A percentile compares a stretch with the other conserved stretches of the same genome.
These are phyloP conservation scores for Arachis hypogaea DNA, from an alignment of 306 rosid genomes.

Conservation along the genomic window DNA sequence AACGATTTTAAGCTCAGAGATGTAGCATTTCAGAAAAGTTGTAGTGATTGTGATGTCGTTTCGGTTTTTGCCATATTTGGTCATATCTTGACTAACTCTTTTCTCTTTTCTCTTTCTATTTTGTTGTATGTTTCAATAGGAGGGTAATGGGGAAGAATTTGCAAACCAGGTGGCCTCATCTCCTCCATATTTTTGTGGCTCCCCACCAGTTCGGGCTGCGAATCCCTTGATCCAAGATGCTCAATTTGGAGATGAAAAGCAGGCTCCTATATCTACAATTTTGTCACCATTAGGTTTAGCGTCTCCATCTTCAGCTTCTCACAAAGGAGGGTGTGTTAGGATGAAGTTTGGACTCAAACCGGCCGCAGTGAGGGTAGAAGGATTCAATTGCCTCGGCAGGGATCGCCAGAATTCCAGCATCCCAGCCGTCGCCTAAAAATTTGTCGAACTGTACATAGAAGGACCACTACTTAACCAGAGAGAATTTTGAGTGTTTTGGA, in stretches of 20 bases:
- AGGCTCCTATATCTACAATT: slow-evolving; percentile 44
- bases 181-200: slow-evolving; percentile 76
- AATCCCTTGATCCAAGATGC: slow-evolving; percentile 78
- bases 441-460: slow-evolving; percentile 67
- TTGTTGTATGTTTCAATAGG: slow-evolving; percentile 44
- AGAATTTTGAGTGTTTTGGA: slow-evolving; percentile 38
- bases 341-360: slow-evolving; percentile 69
- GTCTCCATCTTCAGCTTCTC: slow-evolving; percentile 62
- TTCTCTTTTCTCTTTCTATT: not conserved
- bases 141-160: slow-evolving; percentile 57
- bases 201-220: slow-evolving; percentile 78
- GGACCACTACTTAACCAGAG: slow-evolving; percentile 50
- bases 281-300: slow-evolving; percentile 62
- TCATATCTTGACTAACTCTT: not conserved
- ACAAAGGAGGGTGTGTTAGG: slow-evolving; percentile 69
- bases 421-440: slow-evolving; percentile 65
- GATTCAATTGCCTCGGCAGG: slow-evolving; percentile 77
- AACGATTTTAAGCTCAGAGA: not conserved
- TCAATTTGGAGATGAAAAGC: slow-evolving; percentile 64
- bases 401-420: slow-evolving; percentile 78
- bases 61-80: not conserved
- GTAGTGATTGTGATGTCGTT: not conserved
- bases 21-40: not conserved
- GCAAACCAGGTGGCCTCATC: slow-evolving; percentile 56
- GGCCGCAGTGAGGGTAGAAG: slow-evolving; percentile 87